Evolutionary conservation across 1,284 basidiomycete genomes (phyloP), one percentile per base, ranked within the genome.

Genomic region (Irpex sp.): DNA sequence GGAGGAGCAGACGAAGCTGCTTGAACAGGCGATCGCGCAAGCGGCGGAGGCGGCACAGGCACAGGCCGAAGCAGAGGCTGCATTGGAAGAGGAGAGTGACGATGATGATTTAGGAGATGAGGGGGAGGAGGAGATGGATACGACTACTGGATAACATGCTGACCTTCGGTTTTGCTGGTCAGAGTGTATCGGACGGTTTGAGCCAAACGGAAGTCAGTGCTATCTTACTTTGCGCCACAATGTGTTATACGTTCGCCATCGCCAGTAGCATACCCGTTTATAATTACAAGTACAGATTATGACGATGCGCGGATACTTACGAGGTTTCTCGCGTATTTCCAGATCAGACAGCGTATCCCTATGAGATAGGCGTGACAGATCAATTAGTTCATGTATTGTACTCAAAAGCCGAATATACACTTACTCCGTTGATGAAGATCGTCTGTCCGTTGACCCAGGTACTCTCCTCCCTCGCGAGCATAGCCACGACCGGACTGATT

Each of bases 11-110:
- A 81, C 86, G 4, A 82, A 79, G 66, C 73, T 87, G 65, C 75
- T 91, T 5, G 87, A 91, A 71, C 81, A 86, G 65, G 88, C 88
- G 0, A 88, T 91, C 58, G 85, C 86, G 21, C 87, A 81, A 69
- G 88, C 89, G 1, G 85, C 89, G 8, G 81, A 83, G 34, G 86
- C 86, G 38, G 89, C 88, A 1, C 88, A 89, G 67, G 86, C 87
- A 9, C 88, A 89, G 66, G 88, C 88, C 0, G 89, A 91, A 67
- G 88, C 87, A 0, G 88, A 91, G 67, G 88, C 88, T 5, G 86
- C 86, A 0, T 68, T 87, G 63, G 88, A 90, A 70, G 87, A 88
- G 67, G 73, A 73, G 13, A 79, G 79, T 13, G 78, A 77, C 40
- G 58, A 59, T 26, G 54, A 26, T 7, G 21, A 56, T 15, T 8